Evolutionary conservation across 441 rosid species (phyloP).

Genomic region (Croton laevigatus): DNA sequence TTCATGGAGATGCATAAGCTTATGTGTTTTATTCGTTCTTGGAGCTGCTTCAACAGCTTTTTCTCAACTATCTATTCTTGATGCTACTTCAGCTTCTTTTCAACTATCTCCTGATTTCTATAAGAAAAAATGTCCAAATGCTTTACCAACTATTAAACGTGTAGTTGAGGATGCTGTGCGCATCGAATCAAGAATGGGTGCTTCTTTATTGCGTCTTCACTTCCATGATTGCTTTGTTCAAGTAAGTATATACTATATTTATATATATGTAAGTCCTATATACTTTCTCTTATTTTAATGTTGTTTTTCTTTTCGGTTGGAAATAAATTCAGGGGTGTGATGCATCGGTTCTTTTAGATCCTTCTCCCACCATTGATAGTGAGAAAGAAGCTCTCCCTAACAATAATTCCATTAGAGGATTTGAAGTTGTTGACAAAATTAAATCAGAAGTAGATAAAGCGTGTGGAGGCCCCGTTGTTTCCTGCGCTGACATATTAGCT

Average conservation of each 20-base stretch:
- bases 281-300: too few relatives aligned
- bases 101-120: constrained; percentile 36
- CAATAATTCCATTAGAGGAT: constrained; percentile 40
- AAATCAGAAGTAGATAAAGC: constrained; percentile 38
- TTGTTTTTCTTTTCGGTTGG: too few relatives aligned
- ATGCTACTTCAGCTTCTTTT: not conserved
- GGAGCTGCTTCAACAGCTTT: constrained; percentile 11
- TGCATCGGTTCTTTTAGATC: constrained; percentile 51
- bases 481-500: constrained; percentile 60
- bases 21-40: too few relatives aligned
- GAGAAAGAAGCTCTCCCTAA: constrained; percentile 41
- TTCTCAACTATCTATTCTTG: too few relatives aligned
- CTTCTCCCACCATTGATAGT: constrained; percentile 30
- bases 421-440: constrained; percentile 46
- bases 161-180: constrained; percentile 34
- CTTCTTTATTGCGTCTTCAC: constrained; percentile 49
- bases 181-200: constrained; percentile 50
- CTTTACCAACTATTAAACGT: constrained; percentile 45
- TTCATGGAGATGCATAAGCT: too few relatives aligned
- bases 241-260: too few relatives aligned
- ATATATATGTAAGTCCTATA: too few relatives aligned
- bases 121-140: constrained; percentile 36
- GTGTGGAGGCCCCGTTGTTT: constrained; percentile 40
- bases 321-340: constrained; percentile 45
- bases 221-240: constrained; percentile 53